Evolutionary conservation across 2,329 filamentous ascomycete species (phyloP), one percentile per base, ranked within the genome.

Genomic region (Hypoxylon sp.): DNA sequence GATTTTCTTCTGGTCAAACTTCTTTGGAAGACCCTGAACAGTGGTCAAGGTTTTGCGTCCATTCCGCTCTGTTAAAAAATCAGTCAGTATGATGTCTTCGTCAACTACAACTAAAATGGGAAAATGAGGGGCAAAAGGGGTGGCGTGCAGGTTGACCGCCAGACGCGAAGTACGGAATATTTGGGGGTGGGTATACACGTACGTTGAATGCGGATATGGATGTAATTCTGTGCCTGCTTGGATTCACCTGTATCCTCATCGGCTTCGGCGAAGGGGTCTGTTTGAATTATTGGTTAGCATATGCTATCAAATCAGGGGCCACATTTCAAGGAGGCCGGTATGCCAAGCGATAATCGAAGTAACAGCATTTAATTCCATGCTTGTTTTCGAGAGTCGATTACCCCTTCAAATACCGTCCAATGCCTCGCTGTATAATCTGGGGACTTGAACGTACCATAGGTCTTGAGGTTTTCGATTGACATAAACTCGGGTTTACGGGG

Each of bases 201-300:
- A 98, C 95, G 96, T 83, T 99, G 96, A 82, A 98, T 98, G 85
- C 96, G 94, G 84, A 99, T 98, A 86, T 98, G 96, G 83, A 98
- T 97, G 83, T 98, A 97, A 85, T 97, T 97, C 86, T 97, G 93
- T 82, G 92, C 90, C 88, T 96, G 92, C 86, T 96, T 96, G 82
- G 90, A 91, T 86, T 97, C 93, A 88, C 94, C 94, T 83, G 92
- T 94, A 84, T 97, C 94, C 91, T 98, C 95, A 93, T 98, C 96
- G 90, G 94, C 96, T 93, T 98, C 96, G 91, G 96, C 96, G 93
- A 99, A 99, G 92, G 96, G 96, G 91, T 99, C 96, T 98, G 80
- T 76, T 45, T 14, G 41, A 23, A 43, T 17, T 13, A 51, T 43
- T 23, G 14, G 73, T 80, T 65, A 81, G 79, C 74, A 67, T 70